Base-by-base conservation (phyloP, 768 basidiomycete species). In the Tricholoma flavovirens region DNA sequence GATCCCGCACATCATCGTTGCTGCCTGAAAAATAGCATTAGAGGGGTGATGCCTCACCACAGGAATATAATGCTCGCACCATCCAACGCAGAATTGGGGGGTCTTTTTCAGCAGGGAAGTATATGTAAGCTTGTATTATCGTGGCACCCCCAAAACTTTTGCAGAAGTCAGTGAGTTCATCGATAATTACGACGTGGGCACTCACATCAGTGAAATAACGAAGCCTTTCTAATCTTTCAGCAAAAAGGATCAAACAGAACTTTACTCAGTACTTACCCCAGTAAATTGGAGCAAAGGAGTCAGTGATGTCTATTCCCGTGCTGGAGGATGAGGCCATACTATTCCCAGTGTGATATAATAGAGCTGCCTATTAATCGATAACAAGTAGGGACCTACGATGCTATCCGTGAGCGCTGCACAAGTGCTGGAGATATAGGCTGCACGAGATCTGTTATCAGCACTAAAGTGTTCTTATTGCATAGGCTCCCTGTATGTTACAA, bases 41-140 rank as follows among this genome's bases (percentile, higher is more conserved):
- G 19, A 12, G 29, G 11, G 14, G 21, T n/a, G 14, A 36, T 24
- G 26, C 12, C 51, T 15, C 19, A 46, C 32, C 3, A 46, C 14
- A 32, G 12, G 17, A 17, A 22, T 24, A 35, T n/a, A n/a, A n/a
- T n/a, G 11, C 8, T 54, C 71, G 29, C 55, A 76, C 75, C 49
- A 66, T 64, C 17, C 66, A 53, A 56, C 67, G 69, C 12, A 75
- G 65, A 50, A 60, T 51, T 2, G 54, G 40, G 3, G 59, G 50
- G 59, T 76, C 76, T 35, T 63, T 61, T 6, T 59, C 49, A 21
- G 58, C 60, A 5, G 70, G 66, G 53, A 77, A 76, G 60, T 75
- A 77, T 11, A 72, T 62, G 48, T 74, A 75, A 5, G 72, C 74
- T 59, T 77, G 76, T 33, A 76, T 64, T 24, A 75, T 66, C 4